Base-by-base conservation (phyloP, 1,284 basidiomycete species). In the Austroboletus niveus region DNA sequence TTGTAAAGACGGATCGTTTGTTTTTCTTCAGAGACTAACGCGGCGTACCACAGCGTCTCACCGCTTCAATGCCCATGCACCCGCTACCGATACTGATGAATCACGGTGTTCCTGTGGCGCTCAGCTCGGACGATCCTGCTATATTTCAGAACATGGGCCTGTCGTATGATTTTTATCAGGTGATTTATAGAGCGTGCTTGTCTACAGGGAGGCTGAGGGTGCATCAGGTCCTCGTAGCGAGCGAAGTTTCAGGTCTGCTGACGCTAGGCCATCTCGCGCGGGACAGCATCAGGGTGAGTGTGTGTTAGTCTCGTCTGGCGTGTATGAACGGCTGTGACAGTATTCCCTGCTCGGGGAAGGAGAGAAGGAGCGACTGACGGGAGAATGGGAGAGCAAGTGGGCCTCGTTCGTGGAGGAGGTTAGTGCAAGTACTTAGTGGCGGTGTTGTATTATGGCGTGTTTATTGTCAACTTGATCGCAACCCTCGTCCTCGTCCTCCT, bases 131-230 rank as follows among this genome's bases (percentile, higher is more conserved):
- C 61, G 88, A 91, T 59, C 86, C 88, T 4, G 74, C 82, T 1
- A 75, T 84, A n/a, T 90, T 91, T 62, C 85, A 86, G 22, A 87
- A 87, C 59, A 84, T 85, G 79, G 86, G 86, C 0, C 71, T 88
- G 11, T 83, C 85, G 0, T 89, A 78, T 60, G 86, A 88, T 64
- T 88, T 80, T 63, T 88, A 77, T 69, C 85, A 88, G 72, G 84
- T 79, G 42, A 30, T 45, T 20, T 22, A 40, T n/a, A 6, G 38
- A 35, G 4, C 7, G 31, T 15, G 31, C 15, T 11, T 15, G 20
- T 46, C 0, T 9, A 8, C 6, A 14, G 42, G 40, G 41, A 38
- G 30, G 12, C 40, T 50, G 24, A 63, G 17, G 11, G 32, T 29
- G 9, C 15, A 10, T 8, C 40, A 63, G 62, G 83, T 87, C 20